A percentile compares a stretch with the other conserved stretches of the same genome.
Conservation (phyloP, 257 asterid genomes). For the Cinchona pubescens region DNA sequence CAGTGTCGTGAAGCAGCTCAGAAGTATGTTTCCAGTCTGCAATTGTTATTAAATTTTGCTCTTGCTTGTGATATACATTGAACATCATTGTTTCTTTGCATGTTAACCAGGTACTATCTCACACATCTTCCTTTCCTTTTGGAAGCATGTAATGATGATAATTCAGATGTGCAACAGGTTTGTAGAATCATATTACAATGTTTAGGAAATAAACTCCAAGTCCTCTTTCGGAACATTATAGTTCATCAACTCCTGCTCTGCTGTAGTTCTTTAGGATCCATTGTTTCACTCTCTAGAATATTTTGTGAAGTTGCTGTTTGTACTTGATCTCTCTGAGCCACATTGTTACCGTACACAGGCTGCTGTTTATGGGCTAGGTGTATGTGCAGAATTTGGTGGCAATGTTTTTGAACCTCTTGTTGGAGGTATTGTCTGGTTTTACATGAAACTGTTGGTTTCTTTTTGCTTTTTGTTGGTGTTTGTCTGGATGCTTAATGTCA, state of each 20-base stretch:
- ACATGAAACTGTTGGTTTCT: background rate
- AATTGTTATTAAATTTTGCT: slow-evolving; percentile 14
- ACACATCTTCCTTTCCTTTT: slow-evolving; percentile 88
- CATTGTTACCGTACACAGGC: slow-evolving; percentile 53
- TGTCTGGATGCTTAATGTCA: slow-evolving; percentile 5
- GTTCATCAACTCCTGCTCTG: background rate
- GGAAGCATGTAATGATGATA: slow-evolving; percentile 97
- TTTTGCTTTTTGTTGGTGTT: background rate
- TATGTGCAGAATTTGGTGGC: slow-evolving; percentile 92
- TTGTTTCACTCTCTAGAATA: background rate
- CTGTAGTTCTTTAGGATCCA: background rate
- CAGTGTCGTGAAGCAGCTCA: slow-evolving; percentile 88
- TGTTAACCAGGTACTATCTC: slow-evolving; percentile 69
- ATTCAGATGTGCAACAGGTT: slow-evolving; percentile 94
- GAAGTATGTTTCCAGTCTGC: slow-evolving; percentile 47
- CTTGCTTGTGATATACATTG: slow-evolving; percentile 4
- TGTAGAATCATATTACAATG: slow-evolving; percentile 2
- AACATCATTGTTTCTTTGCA: slow-evolving; percentile 10
- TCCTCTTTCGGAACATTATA: background rate
- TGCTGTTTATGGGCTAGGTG: slow-evolving; percentile 95
- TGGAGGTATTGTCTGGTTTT: slow-evolving; percentile 54
- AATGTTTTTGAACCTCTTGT: slow-evolving; percentile 78
- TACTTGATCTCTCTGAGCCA: slow-evolving; percentile 20
- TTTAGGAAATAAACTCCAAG: background rate
- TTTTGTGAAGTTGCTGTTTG: slow-evolving; percentile 4